Percentiles rank a stretch among this genome's conserved stretches.
Conservation (phyloP, 768 basidiomycete genomes). For the Serendipita indica region DNA sequence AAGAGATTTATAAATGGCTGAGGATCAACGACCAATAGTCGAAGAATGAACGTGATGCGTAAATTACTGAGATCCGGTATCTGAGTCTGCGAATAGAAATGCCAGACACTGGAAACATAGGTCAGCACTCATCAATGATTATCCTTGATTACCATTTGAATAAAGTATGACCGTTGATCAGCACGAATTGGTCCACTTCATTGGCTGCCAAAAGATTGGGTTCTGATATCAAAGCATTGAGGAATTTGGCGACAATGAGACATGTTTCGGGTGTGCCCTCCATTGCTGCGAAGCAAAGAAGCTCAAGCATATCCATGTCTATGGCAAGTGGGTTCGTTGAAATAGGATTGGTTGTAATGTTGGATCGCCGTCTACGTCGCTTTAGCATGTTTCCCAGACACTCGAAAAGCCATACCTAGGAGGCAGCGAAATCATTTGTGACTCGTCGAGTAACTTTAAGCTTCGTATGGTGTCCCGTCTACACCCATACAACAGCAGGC, state of each 20-base stretch:
- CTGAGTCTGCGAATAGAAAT: constrained; percentile 45
- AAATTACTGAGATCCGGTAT: constrained; percentile 36
- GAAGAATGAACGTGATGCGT: constrained; percentile 41
- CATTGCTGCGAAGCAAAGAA: constrained; percentile 37
- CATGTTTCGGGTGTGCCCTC: constrained; percentile 35
- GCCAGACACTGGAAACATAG: constrained; percentile 39
- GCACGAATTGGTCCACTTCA: constrained; percentile 59
- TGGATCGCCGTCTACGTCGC: not conserved
- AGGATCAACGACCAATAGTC: constrained; percentile 45
- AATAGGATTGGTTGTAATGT: not conserved
- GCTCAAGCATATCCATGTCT: constrained; percentile 39
- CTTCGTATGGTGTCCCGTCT: constrained; percentile 34
- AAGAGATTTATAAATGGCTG: constrained; percentile 45
- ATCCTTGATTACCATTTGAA: constrained; percentile 36
- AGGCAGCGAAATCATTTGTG: constrained; percentile 37
- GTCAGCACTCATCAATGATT: not conserved
- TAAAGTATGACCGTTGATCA: constrained; percentile 45
- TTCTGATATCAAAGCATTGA: constrained; percentile 43
- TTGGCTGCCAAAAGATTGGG: constrained; percentile 46
- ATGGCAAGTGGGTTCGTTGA: constrained; percentile 46
- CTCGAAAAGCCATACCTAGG: constrained; percentile 50
- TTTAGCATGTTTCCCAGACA: too few species aligned
- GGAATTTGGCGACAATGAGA: constrained; percentile 43
- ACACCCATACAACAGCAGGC: constrained; percentile 53
- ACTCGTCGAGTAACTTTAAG: constrained; percentile 32